Percentiles rank a stretch among this genome's conserved stretches.
Conservation (phyloP, 179 eudicot genomes). For the Kewa caespitosa region DNA sequence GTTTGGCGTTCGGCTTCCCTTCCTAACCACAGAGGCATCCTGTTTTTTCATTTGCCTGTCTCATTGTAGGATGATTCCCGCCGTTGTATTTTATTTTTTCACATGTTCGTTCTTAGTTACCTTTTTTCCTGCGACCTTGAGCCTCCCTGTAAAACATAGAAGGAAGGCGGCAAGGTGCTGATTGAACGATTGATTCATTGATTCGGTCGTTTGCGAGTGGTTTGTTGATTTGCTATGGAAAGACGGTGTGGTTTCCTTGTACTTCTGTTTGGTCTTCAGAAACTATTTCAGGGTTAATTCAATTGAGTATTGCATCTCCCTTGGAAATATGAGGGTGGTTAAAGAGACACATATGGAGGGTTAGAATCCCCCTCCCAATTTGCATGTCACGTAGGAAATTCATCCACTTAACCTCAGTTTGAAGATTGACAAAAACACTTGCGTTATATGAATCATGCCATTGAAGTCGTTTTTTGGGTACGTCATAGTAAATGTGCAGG, state of each 20-base stretch:
- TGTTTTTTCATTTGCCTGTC: constrained; percentile 16
- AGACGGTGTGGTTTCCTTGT: neutral
- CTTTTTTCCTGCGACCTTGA: neutral
- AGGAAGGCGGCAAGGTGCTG: constrained; percentile 19
- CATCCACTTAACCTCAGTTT: neutral
- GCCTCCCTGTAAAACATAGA: constrained; percentile 7
- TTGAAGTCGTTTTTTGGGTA: no score
- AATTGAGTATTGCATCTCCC: neutral
- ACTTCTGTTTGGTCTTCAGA: neutral
- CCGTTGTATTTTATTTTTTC: constrained; percentile 23
- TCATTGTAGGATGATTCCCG: constrained; percentile 16
- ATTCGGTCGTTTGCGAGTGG: constrained; percentile 17
- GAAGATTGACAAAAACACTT: no score
- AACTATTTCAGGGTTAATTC: neutral
- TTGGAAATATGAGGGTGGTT: no score
- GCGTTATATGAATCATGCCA: no score
- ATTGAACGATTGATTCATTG: constrained; percentile 31
- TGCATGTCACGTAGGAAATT: no score
- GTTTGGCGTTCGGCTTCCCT: constrained; percentile 5
- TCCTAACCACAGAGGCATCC: constrained; percentile 25
- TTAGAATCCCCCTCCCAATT: no score
- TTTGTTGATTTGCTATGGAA: constrained; percentile 14
- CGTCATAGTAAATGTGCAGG: no score
- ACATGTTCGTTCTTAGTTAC: neutral
- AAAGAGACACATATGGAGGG: no score